Evolutionary conservation across 2,329 filamentous ascomycete genomes (phyloP).

Genomic region (Akanthomyces uredinophilus): DNA sequence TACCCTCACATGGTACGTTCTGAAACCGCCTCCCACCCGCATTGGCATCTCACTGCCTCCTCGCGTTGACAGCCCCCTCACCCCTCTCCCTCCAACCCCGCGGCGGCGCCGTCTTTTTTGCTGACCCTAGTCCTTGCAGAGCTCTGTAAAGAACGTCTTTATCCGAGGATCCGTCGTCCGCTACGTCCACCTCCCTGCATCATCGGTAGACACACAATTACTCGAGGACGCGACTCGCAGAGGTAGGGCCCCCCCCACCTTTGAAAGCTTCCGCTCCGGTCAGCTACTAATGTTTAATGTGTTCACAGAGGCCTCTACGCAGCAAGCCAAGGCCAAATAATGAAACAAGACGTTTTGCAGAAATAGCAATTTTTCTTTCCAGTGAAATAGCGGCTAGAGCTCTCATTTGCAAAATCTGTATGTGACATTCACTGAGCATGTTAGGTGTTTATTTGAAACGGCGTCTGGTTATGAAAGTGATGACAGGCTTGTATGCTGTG

Average conservation of each 20-base stretch:
- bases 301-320: slow-evolving; percentile 49
- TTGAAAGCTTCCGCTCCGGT: no score
- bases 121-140: slow-evolving; percentile 31
- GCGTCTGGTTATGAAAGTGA: neutral
- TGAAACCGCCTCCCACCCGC: neutral
- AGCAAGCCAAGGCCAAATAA: slow-evolving; percentile 51
- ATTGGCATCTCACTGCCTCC: neutral
- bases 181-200: slow-evolving; percentile 82
- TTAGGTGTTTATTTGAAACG: neutral
- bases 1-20: slow-evolving; percentile 80
- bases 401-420: neutral
- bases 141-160: slow-evolving; percentile 90
- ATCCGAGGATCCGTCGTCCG: slow-evolving; percentile 89
- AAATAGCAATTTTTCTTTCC: neutral
- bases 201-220: slow-evolving; percentile 77
- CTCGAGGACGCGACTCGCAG: slow-evolving; percentile 87
- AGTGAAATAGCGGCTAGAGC: neutral
- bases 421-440: neutral
- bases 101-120: neutral
- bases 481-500: slow-evolving; percentile 8
- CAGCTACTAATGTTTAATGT: slow-evolving; percentile 12
- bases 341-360: neutral
- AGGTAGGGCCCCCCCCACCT: slow-evolving; percentile 53
- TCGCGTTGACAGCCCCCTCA: no score
- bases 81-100: neutral